These are phyloP conservation scores for Neofusicoccum cordaticola DNA, from an alignment of 2,329 filamentous ascomycete genomes.

Conservation along the genomic window DNA sequence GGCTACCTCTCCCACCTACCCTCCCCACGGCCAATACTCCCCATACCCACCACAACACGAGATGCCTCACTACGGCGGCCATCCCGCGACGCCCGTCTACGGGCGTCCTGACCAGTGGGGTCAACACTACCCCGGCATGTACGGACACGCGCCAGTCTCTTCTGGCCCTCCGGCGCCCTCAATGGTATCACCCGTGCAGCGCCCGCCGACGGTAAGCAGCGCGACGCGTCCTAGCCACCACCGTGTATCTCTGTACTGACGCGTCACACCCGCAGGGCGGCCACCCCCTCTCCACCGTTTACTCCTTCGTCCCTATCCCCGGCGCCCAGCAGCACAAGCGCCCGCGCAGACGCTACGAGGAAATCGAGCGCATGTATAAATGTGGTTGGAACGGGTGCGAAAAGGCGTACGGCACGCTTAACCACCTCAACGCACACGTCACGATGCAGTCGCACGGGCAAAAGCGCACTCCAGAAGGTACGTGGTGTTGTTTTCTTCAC, in stretches of 20 bases:
- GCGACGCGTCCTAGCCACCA: not conserved
- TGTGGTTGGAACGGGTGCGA: constrained; percentile 98
- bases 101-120: constrained; percentile 70
- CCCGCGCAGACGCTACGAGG: constrained; percentile 88
- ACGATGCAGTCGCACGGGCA: constrained; percentile 97
- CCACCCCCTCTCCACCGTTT: constrained; percentile 70
- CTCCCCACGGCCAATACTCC: constrained; percentile 75
- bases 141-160: constrained; percentile 55
- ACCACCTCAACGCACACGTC: constrained; percentile 96
- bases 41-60: constrained; percentile 83
- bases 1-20: constrained; percentile 86
- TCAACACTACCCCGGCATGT: constrained; percentile 53
- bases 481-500: constrained; percentile 37
- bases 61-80: constrained; percentile 75
- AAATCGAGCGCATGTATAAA: constrained; percentile 99
- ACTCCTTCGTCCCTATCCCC: constrained; percentile 96
- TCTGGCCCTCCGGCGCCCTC: constrained; percentile 55
- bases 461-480: constrained; percentile 97
- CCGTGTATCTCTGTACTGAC: constrained; percentile 6
- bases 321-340: constrained; percentile 97
- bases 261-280: constrained; percentile 39
- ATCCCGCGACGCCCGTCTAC: constrained; percentile 61
- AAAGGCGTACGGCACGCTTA: constrained; percentile 96
- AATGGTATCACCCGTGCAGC: constrained; percentile 59
- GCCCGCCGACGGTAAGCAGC: constrained; percentile 60